Conservation (phyloP, 306 rosid species). For the Cajanus cajan region DNA sequence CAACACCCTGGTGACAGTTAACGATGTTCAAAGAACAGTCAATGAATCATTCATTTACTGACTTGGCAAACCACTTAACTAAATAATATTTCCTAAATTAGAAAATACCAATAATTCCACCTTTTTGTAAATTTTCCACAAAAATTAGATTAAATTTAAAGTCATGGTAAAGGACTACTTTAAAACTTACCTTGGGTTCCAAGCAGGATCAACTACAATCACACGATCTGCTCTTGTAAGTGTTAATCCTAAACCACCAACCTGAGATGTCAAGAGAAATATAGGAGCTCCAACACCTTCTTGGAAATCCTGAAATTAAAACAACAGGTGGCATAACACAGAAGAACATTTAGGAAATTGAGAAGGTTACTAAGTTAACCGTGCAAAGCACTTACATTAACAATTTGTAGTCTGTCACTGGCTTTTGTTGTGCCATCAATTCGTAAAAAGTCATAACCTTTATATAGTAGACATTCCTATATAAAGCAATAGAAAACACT, state of each 20-base stretch:
- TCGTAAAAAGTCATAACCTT: conserved; percentile 63
- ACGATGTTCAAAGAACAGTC: not conserved
- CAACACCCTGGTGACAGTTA: not conserved
- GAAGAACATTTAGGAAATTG: not conserved
- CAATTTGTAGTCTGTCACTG: conserved; percentile 65
- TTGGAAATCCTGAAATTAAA: conserved; percentile 74
- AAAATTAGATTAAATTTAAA: not conserved
- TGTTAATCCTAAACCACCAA: conserved; percentile 95
- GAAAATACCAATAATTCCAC: not conserved
- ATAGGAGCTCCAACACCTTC: conserved; percentile 74
- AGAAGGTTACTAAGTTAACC: not conserved
- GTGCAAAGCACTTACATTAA: conserved; percentile 58
- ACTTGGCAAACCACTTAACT: not conserved
- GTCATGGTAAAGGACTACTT: not conserved
- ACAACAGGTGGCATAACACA: conserved; percentile 5
- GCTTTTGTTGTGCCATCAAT: conserved; percentile 97
- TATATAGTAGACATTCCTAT: conserved; percentile 62
- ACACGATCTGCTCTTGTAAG: conserved; percentile 98
- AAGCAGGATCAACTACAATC: conserved; percentile 98
- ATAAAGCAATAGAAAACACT: conserved; percentile 16
- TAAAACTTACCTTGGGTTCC: conserved; percentile 87
- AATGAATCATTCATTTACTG: not conserved
- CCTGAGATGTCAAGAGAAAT: conserved; percentile 95
- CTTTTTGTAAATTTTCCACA: not conserved
- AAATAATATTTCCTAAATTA: not conserved